Evolutionary conservation across 352 stramenopile genomes (phyloP).

Genomic region (Globisporangium radiosum): DNA sequence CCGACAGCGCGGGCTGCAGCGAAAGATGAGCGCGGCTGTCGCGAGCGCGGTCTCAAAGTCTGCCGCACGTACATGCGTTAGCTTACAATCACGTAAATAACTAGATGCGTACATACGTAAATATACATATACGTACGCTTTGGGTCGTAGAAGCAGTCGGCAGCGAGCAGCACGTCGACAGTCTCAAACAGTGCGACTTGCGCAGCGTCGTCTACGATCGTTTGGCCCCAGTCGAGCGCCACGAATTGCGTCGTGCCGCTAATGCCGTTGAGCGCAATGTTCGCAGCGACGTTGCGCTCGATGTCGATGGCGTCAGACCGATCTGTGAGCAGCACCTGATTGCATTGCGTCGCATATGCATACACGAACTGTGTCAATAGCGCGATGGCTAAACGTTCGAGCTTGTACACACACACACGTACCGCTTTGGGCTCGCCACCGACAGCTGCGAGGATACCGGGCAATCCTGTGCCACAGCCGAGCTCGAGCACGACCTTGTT

Average conservation of each 20-base stretch:
- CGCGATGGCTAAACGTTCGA: too few relatives aligned
- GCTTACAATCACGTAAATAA: background rate
- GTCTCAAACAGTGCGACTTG: conserved; percentile 21
- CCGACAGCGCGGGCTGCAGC: conserved; percentile 28
- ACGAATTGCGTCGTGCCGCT: conserved; percentile 26
- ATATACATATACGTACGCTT: conserved; percentile 22
- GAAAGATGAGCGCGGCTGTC: conserved; percentile 60
- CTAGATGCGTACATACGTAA: background rate
- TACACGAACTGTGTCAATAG: too few relatives aligned
- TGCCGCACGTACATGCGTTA: conserved; percentile 4
- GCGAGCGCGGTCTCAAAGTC: conserved; percentile 68
- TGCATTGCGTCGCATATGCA: background rate
- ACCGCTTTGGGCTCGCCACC: conserved; percentile 27
- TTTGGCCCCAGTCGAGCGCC: conserved; percentile 40
- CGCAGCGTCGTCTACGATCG: conserved; percentile 20
- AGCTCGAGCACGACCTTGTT: conserved; percentile 53
- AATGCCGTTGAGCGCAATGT: conserved; percentile 45
- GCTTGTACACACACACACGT: background rate
- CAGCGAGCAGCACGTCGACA: conserved; percentile 46
- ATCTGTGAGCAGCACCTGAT: conserved; percentile 45
- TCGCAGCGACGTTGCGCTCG: conserved; percentile 39
- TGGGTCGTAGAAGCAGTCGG: conserved; percentile 69
- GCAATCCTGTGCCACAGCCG: conserved; percentile 59
- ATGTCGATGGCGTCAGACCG: conserved; percentile 39
- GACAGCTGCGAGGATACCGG: conserved; percentile 45